Percentiles rank a stretch among this genome's conserved stretches.
Evolutionary conservation across 345 rosid genomes (phyloP).

Genomic region (Euphorbia lathyris): DNA sequence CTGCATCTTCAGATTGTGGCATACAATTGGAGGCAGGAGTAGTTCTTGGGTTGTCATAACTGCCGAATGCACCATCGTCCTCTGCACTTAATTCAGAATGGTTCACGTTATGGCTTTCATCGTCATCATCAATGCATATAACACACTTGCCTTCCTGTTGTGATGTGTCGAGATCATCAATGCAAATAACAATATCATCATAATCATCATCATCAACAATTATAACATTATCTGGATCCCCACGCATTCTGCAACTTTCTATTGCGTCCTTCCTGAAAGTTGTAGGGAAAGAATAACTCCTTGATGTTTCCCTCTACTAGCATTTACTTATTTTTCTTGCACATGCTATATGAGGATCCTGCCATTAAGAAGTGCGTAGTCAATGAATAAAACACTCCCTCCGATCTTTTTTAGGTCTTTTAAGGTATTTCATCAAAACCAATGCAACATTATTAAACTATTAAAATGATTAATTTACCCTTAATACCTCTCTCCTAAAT

Average conservation of each 20-base stretch:
- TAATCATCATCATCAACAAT: constrained; percentile 39
- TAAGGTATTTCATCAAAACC: no score
- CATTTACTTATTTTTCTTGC: constrained; percentile 22
- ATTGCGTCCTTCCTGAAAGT: constrained; percentile 40
- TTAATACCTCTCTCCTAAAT: no score
- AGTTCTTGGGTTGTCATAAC: constrained; percentile 40
- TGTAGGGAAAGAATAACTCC: constrained; percentile 38
- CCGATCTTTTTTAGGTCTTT: no score
- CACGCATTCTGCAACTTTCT: constrained; percentile 32
- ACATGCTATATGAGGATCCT: not conserved
- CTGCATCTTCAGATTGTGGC: constrained; percentile 23
- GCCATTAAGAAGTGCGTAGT: not conserved
- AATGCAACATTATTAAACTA: no score
- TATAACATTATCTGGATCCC: constrained; percentile 41
- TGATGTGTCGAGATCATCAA: constrained; percentile 59
- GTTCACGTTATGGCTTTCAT: constrained; percentile 22
- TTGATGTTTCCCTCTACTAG: constrained; percentile 38
- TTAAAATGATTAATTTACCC: no score
- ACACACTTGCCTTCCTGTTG: constrained; percentile 36
- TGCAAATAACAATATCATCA: constrained; percentile 54
- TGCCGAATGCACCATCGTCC: constrained; percentile 27
- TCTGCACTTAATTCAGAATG: constrained; percentile 23
- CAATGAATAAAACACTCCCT: no score
- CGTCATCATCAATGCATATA: constrained; percentile 62
- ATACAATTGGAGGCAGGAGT: constrained; percentile 21